Base-by-base conservation (phyloP, 1,139 yeast species). In the Yamadazyma epiphylla region DNA sequence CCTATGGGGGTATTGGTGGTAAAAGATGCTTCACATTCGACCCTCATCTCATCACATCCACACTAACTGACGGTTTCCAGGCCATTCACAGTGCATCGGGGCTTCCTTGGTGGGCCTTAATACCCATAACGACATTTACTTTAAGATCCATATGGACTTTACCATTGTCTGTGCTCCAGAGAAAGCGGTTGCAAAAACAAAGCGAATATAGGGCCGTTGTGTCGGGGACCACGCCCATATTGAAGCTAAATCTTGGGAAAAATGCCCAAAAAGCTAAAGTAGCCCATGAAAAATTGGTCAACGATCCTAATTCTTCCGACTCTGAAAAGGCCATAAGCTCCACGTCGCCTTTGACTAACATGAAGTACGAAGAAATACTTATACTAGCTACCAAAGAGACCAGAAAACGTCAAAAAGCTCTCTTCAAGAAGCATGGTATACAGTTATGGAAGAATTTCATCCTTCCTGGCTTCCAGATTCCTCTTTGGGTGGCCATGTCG, bases 401-500 rank as follows among this genome's bases (percentile, higher is more conserved):
- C 23, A 65, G 91, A 35, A 77, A 76, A 38, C 66, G 95, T 36
- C 94, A 89, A 43, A 77, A 80, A 42, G 58, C 57, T 29, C 60
- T 89, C 12, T 89, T 83, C 55, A 74, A 72, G 41, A 69, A 73
- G 32, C 69, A 82, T 48, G 63, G 67, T 11, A 86, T 89, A 31
- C 94, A 85, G 48, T 54, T 80, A 34, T 89, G 94, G 89, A 88
- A 87, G 51, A 80, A 84, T 46, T 60, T 79, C 35, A 51, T 80
- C 2, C 49, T 85, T 27, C 97, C 97, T 0, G 62, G 78, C 1
- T 75, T 84, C 14, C 97, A 89, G 51, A 68, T 89, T 17, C 97
- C 97, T 0, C 55, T 88, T n/a, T 89, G 96, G 95, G 68, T 87
- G 3, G 66, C 80, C 2, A 68, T 87, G 70, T 81, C 94, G 7